Evolutionary conservation across 257 asterid species (phyloP), one percentile per base, ranked within the genome.

Genomic region (Solanum stenotomum): DNA sequence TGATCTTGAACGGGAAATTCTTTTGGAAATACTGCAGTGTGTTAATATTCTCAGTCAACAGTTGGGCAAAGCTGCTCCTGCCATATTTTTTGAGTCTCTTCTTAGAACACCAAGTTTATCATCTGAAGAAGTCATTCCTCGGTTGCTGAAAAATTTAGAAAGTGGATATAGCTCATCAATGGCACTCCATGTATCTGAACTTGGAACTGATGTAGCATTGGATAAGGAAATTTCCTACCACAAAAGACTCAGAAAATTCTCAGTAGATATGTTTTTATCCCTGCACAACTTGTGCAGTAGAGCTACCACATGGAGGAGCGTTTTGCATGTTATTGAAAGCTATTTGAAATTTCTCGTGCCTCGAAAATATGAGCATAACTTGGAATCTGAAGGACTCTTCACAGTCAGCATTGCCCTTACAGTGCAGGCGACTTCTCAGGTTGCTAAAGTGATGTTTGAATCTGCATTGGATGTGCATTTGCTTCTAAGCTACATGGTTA

Each of bases 401-500:
- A 92, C 88, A 86, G 44, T 92, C 84, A 88, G 89, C 92, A 90
- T 91, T 92, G 90, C 94, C 71, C 91, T 95, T 65, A 85, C 93
- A 81, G 98, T 97, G 89, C 98, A 95, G 84, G 92, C 99, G 85
- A 95, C 95, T 89, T 94, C 96, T 88, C 99, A 97, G 92, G 91
- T 97, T 89, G 95, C 99, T 89, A 94, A 92, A 93, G 94, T 93
- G 92, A 94, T 95, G 98, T 93, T 96, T 91, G 98, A 97, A 89
- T 94, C 98, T 87, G 94, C 91, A 79, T 89, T 97, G 87, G 98
- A 95, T 88, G 91, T 97, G 87, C 97, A 95, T 85, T 89, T 94
- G 95, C 95, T 97, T 91, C 95, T 97, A 87, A 92, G 93, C 94
- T 97, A 96, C 90, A 92, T 97, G 96, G 91, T 92, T 87, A 92